Evolutionary conservation across 2,329 filamentous ascomycete genomes (phyloP).

Genomic region (Arthroderma sp.): DNA sequence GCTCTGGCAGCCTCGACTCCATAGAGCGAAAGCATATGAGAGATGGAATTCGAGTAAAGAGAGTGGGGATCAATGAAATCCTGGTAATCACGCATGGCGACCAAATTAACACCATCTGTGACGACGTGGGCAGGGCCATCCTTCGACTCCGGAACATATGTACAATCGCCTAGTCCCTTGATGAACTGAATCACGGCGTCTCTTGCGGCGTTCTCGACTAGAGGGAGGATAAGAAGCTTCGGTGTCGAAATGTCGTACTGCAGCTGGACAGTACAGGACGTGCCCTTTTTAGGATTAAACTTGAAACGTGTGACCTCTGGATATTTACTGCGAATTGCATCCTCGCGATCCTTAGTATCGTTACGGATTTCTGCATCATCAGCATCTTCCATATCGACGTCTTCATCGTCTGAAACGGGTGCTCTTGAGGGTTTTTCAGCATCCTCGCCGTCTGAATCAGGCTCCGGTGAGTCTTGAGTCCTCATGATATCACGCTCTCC

Average conservation of each 20-base stretch:
- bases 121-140: conserved; percentile 44
- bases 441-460: conserved; percentile 40
- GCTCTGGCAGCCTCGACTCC: conserved; percentile 86
- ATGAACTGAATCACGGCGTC: conserved; percentile 81
- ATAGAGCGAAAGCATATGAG: conserved; percentile 69
- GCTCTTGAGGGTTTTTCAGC: conserved; percentile 22
- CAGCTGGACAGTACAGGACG: conserved; percentile 67
- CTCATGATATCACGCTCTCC: conserved; percentile 72
- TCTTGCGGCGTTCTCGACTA: conserved; percentile 70
- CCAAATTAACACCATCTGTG: conserved; percentile 75
- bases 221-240: conserved; percentile 83
- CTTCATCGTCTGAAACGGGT: conserved; percentile 19
- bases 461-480: conserved; percentile 45
- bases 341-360: conserved; percentile 42
- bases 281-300: conserved; percentile 62
- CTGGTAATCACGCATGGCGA: conserved; percentile 78
- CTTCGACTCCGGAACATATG: conserved; percentile 48
- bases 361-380: conserved; percentile 30
- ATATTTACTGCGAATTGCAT: conserved; percentile 50
- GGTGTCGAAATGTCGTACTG: conserved; percentile 68
- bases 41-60: conserved; percentile 86
- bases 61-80: conserved; percentile 75
- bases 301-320: conserved; percentile 61
- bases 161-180: conserved; percentile 59
- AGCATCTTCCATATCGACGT: conserved; percentile 21